phyloP scores from a whole-genome alignment of 164 flowering plant genomes.

The Paratinospora sagittata region DNA sequence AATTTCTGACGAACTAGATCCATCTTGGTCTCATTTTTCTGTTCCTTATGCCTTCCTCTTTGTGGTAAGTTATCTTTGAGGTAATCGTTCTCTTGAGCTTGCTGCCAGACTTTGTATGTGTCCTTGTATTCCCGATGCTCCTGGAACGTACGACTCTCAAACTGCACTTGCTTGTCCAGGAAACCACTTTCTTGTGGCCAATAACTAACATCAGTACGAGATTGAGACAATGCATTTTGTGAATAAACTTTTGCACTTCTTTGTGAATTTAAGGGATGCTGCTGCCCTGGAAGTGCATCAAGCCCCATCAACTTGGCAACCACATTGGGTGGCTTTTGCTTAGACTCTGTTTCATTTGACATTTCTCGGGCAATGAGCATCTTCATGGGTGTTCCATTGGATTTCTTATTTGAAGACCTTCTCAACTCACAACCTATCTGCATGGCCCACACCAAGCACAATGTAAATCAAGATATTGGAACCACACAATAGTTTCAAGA shows the following conservation, averaged over 20 bases:
- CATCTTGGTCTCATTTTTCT: constrained; percentile 51
- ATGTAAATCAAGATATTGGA: constrained; percentile 8
- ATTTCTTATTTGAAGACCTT: constrained; percentile 42
- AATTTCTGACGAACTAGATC: constrained; percentile 87
- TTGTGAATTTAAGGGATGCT: constrained; percentile 30
- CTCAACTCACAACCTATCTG: constrained; percentile 55
- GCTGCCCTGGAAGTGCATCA: constrained; percentile 62
- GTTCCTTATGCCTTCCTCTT: constrained; percentile 33
- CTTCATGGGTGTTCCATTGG: constrained; percentile 83
- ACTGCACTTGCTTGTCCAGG: constrained; percentile 30
- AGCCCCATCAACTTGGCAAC: constrained; percentile 98
- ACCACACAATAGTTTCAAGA: neutral
- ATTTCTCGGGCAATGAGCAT: constrained; percentile 88
- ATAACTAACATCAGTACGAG: constrained; percentile 30
- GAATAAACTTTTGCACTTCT: constrained; percentile 39
- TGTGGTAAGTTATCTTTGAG: constrained; percentile 31
- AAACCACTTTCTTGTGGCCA: constrained; percentile 37
- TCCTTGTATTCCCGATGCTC: constrained; percentile 50
- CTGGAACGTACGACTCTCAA: constrained; percentile 26
- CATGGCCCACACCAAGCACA: constrained; percentile 15
- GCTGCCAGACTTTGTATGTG: constrained; percentile 59
- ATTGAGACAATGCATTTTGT: constrained; percentile 22
- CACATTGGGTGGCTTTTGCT: constrained; percentile 60
- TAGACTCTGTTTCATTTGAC: constrained; percentile 67
- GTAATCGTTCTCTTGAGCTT: constrained; percentile 30